phyloP scores from a whole-genome alignment of 192 early-diverging fungal species.

The Martensiomyces pterosporus region DNA sequence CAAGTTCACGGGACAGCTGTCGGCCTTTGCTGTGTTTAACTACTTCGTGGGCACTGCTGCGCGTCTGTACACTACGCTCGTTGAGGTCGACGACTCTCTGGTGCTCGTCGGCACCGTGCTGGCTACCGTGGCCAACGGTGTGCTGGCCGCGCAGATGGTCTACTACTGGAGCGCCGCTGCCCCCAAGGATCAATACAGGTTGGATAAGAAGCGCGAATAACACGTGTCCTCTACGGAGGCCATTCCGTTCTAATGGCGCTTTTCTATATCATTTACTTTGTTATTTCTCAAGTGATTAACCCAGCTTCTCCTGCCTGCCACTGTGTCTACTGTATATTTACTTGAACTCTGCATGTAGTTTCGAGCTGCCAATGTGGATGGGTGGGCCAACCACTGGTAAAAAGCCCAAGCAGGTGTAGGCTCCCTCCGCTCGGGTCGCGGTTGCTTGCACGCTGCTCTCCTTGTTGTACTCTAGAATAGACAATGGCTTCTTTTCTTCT shows the following conservation, averaged over 20 bases:
- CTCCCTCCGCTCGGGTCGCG: too few species aligned
- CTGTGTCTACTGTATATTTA: too few species aligned
- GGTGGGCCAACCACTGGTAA: constrained; percentile 8
- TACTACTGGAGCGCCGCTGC: constrained; percentile 65
- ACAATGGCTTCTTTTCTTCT: too few species aligned
- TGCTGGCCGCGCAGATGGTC: constrained; percentile 74
- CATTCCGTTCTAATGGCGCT: too few species aligned
- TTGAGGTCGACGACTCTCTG: constrained; percentile 80
- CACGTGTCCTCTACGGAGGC: too few species aligned
- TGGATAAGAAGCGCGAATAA: constrained; percentile 46
- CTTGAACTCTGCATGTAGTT: too few species aligned
- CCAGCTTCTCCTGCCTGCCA: too few species aligned
- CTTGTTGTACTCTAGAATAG: too few species aligned
- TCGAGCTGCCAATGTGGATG: constrained; percentile 44
- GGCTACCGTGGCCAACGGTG: constrained; percentile 70
- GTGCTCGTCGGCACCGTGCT: constrained; percentile 67
- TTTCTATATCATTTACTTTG: too few species aligned
- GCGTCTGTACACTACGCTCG: constrained; percentile 87
- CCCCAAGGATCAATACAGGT: constrained; percentile 50
- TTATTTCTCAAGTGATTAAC: not conserved
- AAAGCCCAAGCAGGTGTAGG: constrained; percentile 39
- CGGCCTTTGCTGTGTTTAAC: constrained; percentile 83
- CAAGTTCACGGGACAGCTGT: constrained; percentile 84
- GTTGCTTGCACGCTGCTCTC: too few species aligned
- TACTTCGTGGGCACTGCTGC: constrained; percentile 84